Base-by-base conservation (phyloP, 2,329 filamentous ascomycete genomes). In the Metarhizium rileyi region DNA sequence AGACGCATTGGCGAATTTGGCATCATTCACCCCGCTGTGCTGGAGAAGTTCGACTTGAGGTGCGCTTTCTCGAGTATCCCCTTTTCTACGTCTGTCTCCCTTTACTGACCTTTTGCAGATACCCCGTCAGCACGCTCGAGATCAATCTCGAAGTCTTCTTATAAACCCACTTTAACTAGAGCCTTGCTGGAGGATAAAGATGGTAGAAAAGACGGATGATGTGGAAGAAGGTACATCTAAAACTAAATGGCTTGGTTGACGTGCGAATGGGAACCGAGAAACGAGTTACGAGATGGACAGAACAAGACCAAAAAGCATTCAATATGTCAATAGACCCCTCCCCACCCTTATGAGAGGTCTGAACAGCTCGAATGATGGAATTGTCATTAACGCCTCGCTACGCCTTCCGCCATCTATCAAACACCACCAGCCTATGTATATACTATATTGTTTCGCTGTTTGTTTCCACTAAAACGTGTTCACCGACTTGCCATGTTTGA, bases 61-160 rank as follows among this genome's bases (percentile, higher is more conserved):
- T 89, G 69, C 63, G 76, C 67, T 43, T 25, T 9, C 20, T 18
- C 14, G 18, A n/a, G n/a, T n/a, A n/a, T 14, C n/a, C 4, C 20
- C 38, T 14, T 42, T 23, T 33, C 10, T 3, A 26, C 10, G 9
- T 12, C n/a, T 42, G 22, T 6, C 22, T 18, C 22, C 3, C 8
- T 5, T n/a, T 27, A 4, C 38, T 49, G 22, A 35, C 18, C 18
- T 10, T 33, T 57, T 40, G 4, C 18, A 86, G 82, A 74, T 91
- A 90, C 74, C 91, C 93, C 40, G 90, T 95, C 60, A 96, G 90
- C 71, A 90, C 88, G 41, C 71, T 98, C 58, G 93, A 98, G 74
- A 79, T 98, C 65, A 95, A 97, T 69, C 80, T 97, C 28, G 91
- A 97, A 70, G 81, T 87, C 57, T 94, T 98, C 77, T 75, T 96